Base-by-base conservation (phyloP, 2,329 filamentous ascomycete species). In the Domatiomyces catenatus region DNA sequence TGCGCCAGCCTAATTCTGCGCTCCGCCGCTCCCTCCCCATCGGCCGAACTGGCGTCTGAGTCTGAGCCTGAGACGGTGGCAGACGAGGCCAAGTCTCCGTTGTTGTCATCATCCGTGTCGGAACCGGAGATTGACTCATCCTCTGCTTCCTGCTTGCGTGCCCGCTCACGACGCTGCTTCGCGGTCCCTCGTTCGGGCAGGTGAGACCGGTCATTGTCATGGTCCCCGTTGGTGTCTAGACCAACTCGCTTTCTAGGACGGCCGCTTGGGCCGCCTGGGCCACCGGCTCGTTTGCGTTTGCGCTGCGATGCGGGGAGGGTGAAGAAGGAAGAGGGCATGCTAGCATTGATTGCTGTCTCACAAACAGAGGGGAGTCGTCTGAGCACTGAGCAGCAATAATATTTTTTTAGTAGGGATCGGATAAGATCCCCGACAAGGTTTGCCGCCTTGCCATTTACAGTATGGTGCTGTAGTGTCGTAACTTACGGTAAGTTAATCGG, bases 251-350 rank as follows among this genome's bases (percentile, higher is more conserved):
- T 60, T 63, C 54, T 39, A 66, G 61, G 62, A 71, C 72, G 60
- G 70, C 61, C 56, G 67, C 58, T 62, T 73, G 74, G 57, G 60
- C 72, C 68, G 22, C 75, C 73, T 73, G 74, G 57, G 60, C 72
- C 68, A 22, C 75, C 73, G 51, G 71, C 67, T 54, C 89, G 77
- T 75, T 96, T 96, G 61, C 92, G 77, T 76, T 96, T 96, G 71
- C 86, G 86, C 63, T 90, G 84, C 48, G 84, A 83, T 42, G 84
- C 84, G 5, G 92, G 88, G 42, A 83, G 73, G 48, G 89, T 94
- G 70, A 98, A 98, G 70, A 96, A 98, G 42, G 89, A 94, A 62
- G 90, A 94, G 89, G 94, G 93, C 7, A 39, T 39, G 10, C 32
- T 32, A 10, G 28, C 28, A 10, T n/a, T n/a, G n/a, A n/a, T 39